Evolutionary conservation across 495 filamentous ascomycete genomes (phyloP), one percentile per base, ranked within the genome.

Genomic region (Penicillium verhagenii): DNA sequence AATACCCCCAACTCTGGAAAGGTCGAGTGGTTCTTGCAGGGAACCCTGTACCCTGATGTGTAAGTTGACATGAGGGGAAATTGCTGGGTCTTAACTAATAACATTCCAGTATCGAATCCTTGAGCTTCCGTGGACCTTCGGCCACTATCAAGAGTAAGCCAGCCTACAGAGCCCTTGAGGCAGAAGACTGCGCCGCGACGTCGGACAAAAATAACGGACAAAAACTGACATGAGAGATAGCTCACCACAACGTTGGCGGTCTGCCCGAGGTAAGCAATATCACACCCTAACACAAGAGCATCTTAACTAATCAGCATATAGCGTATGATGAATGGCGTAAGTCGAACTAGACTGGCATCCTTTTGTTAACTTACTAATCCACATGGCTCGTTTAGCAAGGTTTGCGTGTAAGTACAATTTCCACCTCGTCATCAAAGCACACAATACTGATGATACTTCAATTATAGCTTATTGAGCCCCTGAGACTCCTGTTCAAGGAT

Each of bases 1-100:
- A 87, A 89, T 49, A 86, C 88, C 4, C 82, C 78, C 37, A 76
- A 81, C 60, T 68, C 76, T 3, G 90, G 86, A 6, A 80, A 86
- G 52, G 87, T 96, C 19, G 82, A 91, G 60, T 96, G 82, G 80
- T 85, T 96, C 57, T 75, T 96, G 10, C 91, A 95, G 74, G 91
- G 91, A 29, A 96, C 91, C 0, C 76, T 92, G 13, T 92, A 90
- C 67, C 86, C 81, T 19, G 72, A 56, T 24, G 55, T 57, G 71
- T 71, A 66, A 66, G 52, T 47, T 14, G 3, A 10, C 11, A 20
- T 29, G 0, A 38, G 13, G 21, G 20, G 7, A 35, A 39, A n/a
- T n/a, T 21, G 11, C 20, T 8, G 7, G 26, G 13, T 25, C 21
- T 18, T 52, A 54, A 24, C 57, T 60, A 52, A 63, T 21, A 6